Evolutionary conservation across 164 flowering plant genomes (phyloP), one percentile per base, ranked within the genome.

Genomic region (Liriodendron chinense): DNA sequence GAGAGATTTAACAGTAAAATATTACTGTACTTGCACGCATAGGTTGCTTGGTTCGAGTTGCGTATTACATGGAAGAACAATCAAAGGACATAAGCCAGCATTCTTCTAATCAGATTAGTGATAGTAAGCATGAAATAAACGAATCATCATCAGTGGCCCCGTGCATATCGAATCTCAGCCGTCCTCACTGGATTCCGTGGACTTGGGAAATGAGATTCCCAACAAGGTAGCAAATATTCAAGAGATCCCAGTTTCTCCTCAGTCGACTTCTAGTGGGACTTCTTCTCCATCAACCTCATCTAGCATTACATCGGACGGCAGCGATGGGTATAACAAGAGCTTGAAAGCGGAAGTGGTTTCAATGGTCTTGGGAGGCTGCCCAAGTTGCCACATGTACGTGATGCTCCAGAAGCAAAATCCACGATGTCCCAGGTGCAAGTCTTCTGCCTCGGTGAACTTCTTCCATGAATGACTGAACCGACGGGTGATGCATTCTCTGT

Each of bases 321-420:
- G 13, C 22, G 8, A 20, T 69, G 56, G 71, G 34, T 25, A n/a
- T 47, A 22, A 69, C n/a, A 69, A 47, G 23, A 21, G 56, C 25
- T 20, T 56, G 13, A 21, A 24, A 3, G 34, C 53, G 2, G 71
- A 69, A 43, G 53, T 9, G 34, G 18, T 22, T 47, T 47, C 56
- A 9, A 43, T 69, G 71, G 22, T 69, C 2, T 69, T 47, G 56
- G 24, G 73, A n/a, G 73, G 47, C 21, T 71, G 73, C 64, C 56
- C 7, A 25, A 21, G 48, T 53, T 71, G 73, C 23, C 47, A 53
- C 64, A 71, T 71, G 73, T 71, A 71, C 28, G 48, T 71, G 64
- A 71, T 71, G 65, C 65, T 71, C 26, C 73, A 71, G 73, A 71
- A 56, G 64, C 63, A 71, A 47, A 71, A 71, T 26, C 73, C 73